A percentile compares a stretch with the other conserved stretches of the same genome.
phyloP scores from a whole-genome alignment of 2,329 filamentous ascomycete species.

The Pseudogymnoascus sp. region DNA sequence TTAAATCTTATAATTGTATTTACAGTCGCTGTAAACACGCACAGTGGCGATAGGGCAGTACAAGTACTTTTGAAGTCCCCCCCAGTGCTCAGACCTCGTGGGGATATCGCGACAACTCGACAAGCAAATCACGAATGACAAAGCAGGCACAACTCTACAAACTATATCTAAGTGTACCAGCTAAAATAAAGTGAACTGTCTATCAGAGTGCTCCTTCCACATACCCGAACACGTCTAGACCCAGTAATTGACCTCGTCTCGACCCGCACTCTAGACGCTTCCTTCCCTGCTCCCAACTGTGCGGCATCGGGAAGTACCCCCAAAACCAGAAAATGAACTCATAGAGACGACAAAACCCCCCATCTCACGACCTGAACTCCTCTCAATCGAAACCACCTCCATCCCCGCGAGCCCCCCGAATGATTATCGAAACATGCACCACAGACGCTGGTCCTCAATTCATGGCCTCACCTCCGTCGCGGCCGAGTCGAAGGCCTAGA shows the following conservation, averaged over 20 bases:
- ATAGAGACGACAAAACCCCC: neutral
- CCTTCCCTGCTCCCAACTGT: neutral
- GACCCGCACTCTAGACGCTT: neutral
- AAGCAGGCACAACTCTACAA: neutral
- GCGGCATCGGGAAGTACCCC: neutral
- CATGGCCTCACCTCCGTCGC: neutral
- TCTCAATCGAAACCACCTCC: neutral
- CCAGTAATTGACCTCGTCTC: constrained; percentile 6
- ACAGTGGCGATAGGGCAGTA: neutral
- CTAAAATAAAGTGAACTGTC: neutral
- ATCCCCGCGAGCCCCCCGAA: neutral
- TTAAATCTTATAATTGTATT: neutral
- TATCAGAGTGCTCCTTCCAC: neutral
- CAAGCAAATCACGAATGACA: neutral
- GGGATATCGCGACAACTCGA: constrained; percentile 1
- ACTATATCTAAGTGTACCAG: neutral
- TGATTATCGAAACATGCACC: constrained; percentile 6
- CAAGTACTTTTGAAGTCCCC: neutral
- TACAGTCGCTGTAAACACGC: neutral
- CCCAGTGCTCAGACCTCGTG: neutral
- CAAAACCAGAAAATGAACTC: neutral
- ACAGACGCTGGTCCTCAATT: neutral
- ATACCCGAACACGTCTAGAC: neutral
- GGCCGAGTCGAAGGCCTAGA: constrained; percentile 2
- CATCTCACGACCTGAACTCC: neutral